Percentiles rank a stretch among this genome's conserved stretches.
These are phyloP conservation scores for Petrea volubilis DNA, from an alignment of 257 asterid species.

Conservation along the genomic window DNA sequence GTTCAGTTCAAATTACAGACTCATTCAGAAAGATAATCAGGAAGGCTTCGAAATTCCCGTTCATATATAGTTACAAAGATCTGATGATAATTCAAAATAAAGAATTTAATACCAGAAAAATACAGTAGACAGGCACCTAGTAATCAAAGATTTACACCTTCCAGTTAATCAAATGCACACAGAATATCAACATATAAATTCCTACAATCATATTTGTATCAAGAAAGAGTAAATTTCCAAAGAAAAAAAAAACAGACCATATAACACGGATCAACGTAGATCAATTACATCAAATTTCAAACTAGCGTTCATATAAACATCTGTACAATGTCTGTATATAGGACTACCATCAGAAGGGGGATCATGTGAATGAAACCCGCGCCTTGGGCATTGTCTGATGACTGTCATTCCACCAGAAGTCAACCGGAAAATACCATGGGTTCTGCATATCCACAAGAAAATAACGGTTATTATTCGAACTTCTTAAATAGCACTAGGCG, in stretches of 20 bases:
- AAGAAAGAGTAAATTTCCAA: slow-evolving; percentile 17
- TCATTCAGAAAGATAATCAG: background rate
- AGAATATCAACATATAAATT: background rate
- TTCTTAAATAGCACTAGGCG: background rate
- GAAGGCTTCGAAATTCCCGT: background rate
- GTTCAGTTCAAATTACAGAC: background rate
- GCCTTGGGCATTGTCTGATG: slow-evolving; percentile 87
- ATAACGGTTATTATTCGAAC: background rate
- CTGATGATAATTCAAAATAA: background rate
- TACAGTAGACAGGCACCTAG: background rate
- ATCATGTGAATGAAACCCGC: slow-evolving; percentile 93
- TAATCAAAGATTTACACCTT: background rate
- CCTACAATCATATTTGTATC: slow-evolving; percentile 19
- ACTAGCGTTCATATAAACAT: slow-evolving; percentile 79
- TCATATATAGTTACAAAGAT: background rate
- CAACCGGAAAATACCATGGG: slow-evolving; percentile 86
- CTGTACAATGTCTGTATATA: slow-evolving; percentile 90
- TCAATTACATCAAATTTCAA: slow-evolving; percentile 86
- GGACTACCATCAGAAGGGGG: slow-evolving; percentile 91
- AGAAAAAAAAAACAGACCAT: background rate
- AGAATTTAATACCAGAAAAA: background rate
- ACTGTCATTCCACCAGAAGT: slow-evolving; percentile 93
- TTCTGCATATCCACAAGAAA: slow-evolving; percentile 43
- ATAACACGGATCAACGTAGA: slow-evolving; percentile 57
- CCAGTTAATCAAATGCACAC: background rate